Conservation (phyloP, 2,329 filamentous ascomycete genomes). For the Fusarium protoensiforme region DNA sequence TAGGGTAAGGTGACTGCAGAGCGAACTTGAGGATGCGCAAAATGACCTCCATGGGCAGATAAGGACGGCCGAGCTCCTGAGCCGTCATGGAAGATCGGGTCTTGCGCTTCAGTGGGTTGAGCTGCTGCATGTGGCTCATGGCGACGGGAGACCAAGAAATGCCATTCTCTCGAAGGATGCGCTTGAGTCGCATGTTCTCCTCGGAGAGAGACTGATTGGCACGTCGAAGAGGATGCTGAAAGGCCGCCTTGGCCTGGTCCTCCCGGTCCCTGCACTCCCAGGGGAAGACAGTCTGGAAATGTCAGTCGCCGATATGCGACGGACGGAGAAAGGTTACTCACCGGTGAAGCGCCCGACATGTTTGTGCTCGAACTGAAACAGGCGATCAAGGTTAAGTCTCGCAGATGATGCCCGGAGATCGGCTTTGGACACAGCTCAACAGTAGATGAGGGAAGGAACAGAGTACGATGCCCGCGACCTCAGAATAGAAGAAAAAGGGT, state of each 20-base stretch:
- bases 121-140: constrained; percentile 47
- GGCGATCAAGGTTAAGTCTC: constrained; percentile 5
- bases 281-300: constrained; percentile 49
- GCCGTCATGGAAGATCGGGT: constrained; percentile 45
- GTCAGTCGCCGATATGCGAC: constrained; percentile 9
- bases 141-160: constrained; percentile 61
- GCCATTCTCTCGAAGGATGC: constrained; percentile 62
- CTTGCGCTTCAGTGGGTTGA: constrained; percentile 48
- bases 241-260: constrained; percentile 60
- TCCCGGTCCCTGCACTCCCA: constrained; percentile 65
- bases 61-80: constrained; percentile 49
- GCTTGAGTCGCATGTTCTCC: constrained; percentile 63
- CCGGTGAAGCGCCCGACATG: constrained; percentile 34
- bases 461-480: background rate
- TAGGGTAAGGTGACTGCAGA: constrained; percentile 59
- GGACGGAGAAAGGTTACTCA: constrained; percentile 21
- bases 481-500: background rate
- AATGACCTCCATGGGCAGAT: constrained; percentile 64
- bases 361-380: constrained; percentile 11
- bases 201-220: constrained; percentile 58
- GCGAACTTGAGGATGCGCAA: constrained; percentile 64
- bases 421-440: background rate
- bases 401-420: constrained; percentile 3
- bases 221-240: constrained; percentile 60
- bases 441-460: background rate